These are phyloP conservation scores for Stevia rebaudiana DNA, from an alignment of 140 eudicot species.

Conservation along the genomic window DNA sequence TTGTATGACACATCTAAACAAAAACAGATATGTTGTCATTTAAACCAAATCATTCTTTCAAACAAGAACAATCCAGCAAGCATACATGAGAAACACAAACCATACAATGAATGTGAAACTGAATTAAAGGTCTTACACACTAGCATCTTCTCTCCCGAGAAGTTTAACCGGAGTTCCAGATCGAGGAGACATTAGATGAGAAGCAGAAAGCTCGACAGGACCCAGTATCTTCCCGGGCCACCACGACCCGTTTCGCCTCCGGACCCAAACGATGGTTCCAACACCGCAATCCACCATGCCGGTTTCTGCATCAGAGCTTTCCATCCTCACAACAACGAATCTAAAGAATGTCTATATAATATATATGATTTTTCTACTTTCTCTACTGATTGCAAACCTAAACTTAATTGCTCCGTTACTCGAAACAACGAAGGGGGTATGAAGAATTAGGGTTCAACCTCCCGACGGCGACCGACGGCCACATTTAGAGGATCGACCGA, in stretches of 20 bases:
- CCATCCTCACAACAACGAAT: slow-evolving; percentile 25
- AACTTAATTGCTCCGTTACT: slow-evolving; percentile 16
- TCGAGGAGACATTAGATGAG: slow-evolving; percentile 92
- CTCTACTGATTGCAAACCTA: background rate
- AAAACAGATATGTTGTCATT: no score
- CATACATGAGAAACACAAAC: background rate
- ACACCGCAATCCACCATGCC: slow-evolving; percentile 58
- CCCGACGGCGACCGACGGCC: slow-evolving; percentile 7
- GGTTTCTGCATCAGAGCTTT: slow-evolving; percentile 49
- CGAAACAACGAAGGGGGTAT: no score
- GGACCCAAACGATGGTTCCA: slow-evolving; percentile 94
- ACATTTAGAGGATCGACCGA: slow-evolving; percentile 40
- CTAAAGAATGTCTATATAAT: background rate
- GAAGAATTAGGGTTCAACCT: slow-evolving; percentile 18
- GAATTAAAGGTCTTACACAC: slow-evolving; percentile 57
- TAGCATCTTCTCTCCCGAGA: slow-evolving; percentile 96
- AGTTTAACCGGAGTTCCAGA: slow-evolving; percentile 97
- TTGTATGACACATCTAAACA: no score
- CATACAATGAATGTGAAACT: background rate
- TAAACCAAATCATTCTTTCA: no score
- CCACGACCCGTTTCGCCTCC: slow-evolving; percentile 97
- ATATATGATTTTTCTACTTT: no score
- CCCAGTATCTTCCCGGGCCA: slow-evolving; percentile 99
- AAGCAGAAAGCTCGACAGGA: slow-evolving; percentile 64
- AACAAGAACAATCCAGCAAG: background rate